These are phyloP conservation scores for Phytophthora melonis DNA, from an alignment of 352 stramenopile species.

Conservation along the genomic window DNA sequence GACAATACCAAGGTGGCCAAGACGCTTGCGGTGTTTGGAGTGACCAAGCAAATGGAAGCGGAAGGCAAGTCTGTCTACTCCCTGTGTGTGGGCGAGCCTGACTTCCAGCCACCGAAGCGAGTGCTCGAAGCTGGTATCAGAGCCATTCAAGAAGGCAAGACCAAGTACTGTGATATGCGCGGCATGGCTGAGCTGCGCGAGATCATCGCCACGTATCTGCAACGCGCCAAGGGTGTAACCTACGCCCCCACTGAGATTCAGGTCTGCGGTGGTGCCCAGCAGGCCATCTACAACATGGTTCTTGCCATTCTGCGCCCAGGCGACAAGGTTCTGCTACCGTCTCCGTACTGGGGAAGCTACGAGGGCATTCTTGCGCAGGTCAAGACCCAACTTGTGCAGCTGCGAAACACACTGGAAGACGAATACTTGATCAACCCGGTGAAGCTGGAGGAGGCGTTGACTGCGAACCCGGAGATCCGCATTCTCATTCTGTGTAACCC, in stretches of 20 bases:
- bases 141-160: conserved; percentile 80
- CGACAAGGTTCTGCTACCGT: conserved; percentile 96
- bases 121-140: conserved; percentile 89
- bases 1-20: conserved; percentile 88
- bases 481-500: conserved; percentile 97
- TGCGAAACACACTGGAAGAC: conserved; percentile 91
- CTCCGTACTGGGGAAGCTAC: conserved; percentile 97
- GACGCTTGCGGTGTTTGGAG: conserved; percentile 94
- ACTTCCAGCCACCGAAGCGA: conserved; percentile 91
- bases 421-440: conserved; percentile 92
- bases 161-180: conserved; percentile 96
- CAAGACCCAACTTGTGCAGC: conserved; percentile 85
- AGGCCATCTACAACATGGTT: conserved; percentile 93
- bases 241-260: conserved; percentile 94
- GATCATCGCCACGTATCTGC: conserved; percentile 91
- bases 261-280: conserved; percentile 96
- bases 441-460: conserved; percentile 77
- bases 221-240: conserved; percentile 85
- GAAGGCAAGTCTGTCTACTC: conserved; percentile 92
- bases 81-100: conserved; percentile 96
- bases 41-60: conserved; percentile 96
- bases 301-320: conserved; percentile 90
- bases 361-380: conserved; percentile 94
- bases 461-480: conserved; percentile 73
- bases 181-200: conserved; percentile 88